Conservation (phyloP, 2,329 filamentous ascomycete species). For the Botrytis paeoniae region DNA sequence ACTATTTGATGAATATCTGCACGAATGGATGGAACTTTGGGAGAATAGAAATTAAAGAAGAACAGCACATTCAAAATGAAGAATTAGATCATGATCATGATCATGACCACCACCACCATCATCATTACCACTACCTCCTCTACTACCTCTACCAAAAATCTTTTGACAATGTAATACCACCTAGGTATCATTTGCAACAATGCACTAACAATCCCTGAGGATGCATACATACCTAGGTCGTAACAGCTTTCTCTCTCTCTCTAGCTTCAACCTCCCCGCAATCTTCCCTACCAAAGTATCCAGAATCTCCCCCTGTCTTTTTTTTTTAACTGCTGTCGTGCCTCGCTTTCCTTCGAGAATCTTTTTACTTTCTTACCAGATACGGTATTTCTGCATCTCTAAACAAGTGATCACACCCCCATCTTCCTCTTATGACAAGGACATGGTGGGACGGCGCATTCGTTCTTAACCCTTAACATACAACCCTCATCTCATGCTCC, state of each 20-base stretch:
- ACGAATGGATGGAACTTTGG: background rate
- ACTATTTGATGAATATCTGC: background rate
- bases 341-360: constrained; percentile 16
- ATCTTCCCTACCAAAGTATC: constrained; percentile 10
- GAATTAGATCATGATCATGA: background rate
- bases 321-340: background rate
- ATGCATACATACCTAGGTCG: background rate
- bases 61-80: background rate
- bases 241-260: background rate
- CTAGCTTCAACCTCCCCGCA: constrained; percentile 19
- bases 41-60: background rate
- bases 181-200: background rate
- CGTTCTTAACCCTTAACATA: background rate
- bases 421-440: constrained; percentile 7
- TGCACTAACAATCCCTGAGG: background rate
- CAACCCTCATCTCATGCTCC: background rate
- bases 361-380: constrained; percentile 9
- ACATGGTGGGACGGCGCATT: background rate
- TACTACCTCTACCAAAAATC: background rate
- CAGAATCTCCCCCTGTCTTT: background rate
- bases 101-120: background rate
- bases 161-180: background rate
- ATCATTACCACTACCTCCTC: background rate
- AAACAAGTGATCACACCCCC: constrained; percentile 15
- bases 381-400: background rate